A percentile compares a stretch with the other conserved stretches of the same genome.
Conservation (phyloP, 768 basidiomycete genomes). For the Termitomyces sp. region DNA sequence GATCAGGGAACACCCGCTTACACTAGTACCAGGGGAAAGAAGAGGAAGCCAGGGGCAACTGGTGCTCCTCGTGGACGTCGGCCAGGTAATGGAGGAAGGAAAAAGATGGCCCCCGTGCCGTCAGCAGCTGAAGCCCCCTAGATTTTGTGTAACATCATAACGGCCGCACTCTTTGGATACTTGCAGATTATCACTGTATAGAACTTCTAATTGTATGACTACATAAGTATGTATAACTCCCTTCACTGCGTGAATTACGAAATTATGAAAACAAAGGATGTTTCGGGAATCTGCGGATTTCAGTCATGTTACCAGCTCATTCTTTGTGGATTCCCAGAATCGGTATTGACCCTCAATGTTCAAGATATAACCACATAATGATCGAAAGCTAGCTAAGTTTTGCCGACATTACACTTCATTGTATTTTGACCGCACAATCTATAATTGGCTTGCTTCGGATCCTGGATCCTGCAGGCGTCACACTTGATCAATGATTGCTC, state of each 20-base stretch:
- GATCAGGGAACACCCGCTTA: conserved; percentile 25
- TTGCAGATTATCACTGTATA: neutral
- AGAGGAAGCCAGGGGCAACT: conserved; percentile 30
- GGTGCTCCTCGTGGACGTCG: conserved; percentile 34
- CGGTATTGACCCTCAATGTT: neutral
- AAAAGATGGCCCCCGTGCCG: conserved; percentile 18
- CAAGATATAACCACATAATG: neutral
- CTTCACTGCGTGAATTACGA: neutral
- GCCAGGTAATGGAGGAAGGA: conserved; percentile 26
- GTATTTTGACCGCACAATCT: neutral
- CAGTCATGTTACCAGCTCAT: neutral
- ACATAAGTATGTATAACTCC: neutral
- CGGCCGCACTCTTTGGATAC: neutral
- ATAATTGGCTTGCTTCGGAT: neutral
- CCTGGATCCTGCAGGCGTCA: neutral
- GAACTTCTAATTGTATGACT: neutral
- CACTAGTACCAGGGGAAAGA: conserved; percentile 33
- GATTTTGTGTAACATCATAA: conserved; percentile 1
- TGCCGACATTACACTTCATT: neutral
- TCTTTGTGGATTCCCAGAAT: neutral
- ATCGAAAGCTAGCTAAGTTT: neutral
- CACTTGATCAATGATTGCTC: neutral
- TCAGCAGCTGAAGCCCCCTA: neutral
- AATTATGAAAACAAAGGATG: neutral
- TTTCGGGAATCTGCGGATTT: neutral